Percentiles rank a stretch among this genome's conserved stretches.
phyloP scores from a whole-genome alignment of 1,284 basidiomycete species.

The Marasmius oreades region DNA sequence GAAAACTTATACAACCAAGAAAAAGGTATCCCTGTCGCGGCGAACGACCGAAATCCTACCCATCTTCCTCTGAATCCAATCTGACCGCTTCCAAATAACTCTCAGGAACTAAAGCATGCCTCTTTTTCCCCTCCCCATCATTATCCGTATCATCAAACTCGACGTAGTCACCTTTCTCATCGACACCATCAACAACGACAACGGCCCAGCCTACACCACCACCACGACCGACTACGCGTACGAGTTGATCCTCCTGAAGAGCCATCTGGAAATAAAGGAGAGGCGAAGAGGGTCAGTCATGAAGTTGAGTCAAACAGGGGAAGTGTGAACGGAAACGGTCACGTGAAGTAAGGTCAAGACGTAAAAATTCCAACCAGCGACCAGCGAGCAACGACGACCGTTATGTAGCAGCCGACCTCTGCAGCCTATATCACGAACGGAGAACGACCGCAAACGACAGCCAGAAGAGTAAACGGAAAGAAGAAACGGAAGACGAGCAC shows the following conservation, averaged over 20 bases:
- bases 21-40: too few species aligned
- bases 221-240: constrained; percentile 26
- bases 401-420: too few species aligned
- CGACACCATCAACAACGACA: too few species aligned
- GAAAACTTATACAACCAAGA: too few species aligned
- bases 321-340: neutral
- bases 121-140: constrained; percentile 5
- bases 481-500: neutral
- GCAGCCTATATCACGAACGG: too few species aligned
- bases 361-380: too few species aligned
- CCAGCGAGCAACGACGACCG: too few species aligned
- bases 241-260: constrained; percentile 66
- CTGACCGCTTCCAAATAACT: constrained; percentile 57
- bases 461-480: neutral
- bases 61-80: constrained; percentile 31
- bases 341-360: neutral
- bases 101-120: constrained; percentile 54
- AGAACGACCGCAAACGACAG: too few species aligned
- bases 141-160: too few species aligned
- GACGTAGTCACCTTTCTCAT: neutral
- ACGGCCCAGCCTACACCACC: constrained; percentile 27
- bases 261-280: constrained; percentile 42
- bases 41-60: constrained; percentile 8
- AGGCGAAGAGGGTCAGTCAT: neutral
- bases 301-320: neutral